Evolutionary conservation across 2,329 filamentous ascomycete species (phyloP).

Genomic region (Lasiodiplodia citricola): DNA sequence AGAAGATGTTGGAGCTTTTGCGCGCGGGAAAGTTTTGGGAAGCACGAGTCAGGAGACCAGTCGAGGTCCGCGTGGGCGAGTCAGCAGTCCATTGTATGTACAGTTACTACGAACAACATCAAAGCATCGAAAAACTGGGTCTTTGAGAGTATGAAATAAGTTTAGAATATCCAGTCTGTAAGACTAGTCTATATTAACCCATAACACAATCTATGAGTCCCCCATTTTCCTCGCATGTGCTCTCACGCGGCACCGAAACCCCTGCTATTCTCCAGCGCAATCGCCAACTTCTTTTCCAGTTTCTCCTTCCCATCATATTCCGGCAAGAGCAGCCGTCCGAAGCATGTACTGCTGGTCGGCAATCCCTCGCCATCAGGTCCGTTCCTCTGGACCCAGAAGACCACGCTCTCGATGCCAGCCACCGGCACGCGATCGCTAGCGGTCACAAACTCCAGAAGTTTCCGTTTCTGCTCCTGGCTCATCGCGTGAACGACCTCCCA

Average conservation of each 20-base stretch:
- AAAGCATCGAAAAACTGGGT: not conserved
- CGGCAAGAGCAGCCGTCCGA: conserved; percentile 84
- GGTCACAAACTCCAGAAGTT: conserved; percentile 91
- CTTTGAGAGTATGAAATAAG: not conserved
- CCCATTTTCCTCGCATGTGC: not conserved
- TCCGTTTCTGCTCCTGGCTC: conserved; percentile 71
- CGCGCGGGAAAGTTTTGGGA: conserved; percentile 10
- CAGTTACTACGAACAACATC: not conserved
- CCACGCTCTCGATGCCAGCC: conserved; percentile 79
- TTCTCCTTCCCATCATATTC: conserved; percentile 76
- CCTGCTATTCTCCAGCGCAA: conserved; percentile 85
- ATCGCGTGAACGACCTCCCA: conserved; percentile 79
- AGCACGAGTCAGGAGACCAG: not conserved
- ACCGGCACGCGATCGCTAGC: conserved; percentile 90
- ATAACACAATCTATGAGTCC: not conserved
- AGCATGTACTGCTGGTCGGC: conserved; percentile 92
- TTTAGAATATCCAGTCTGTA: not conserved
- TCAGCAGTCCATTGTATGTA: not conserved
- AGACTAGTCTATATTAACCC: not conserved
- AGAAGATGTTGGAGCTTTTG: not conserved
- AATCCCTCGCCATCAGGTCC: conserved; percentile 67
- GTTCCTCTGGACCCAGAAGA: conserved; percentile 83
- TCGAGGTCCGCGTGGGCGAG: not conserved
- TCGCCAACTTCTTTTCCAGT: conserved; percentile 74
- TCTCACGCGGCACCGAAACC: conserved; percentile 71